Base-by-base conservation (phyloP, 106 monocot genomes). In the Allium fistulosum region DNA sequence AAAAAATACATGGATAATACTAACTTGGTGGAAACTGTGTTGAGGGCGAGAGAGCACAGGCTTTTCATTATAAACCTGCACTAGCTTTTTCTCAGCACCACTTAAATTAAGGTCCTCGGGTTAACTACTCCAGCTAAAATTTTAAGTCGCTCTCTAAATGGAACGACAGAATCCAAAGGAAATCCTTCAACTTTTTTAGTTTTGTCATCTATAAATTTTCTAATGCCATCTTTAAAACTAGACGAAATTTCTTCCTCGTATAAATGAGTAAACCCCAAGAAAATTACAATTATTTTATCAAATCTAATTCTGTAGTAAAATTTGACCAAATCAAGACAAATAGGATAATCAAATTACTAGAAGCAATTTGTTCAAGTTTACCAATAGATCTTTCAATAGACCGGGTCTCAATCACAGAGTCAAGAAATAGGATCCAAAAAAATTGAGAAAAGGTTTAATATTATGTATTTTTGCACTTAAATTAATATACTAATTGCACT, bases 21-120 rank as follows among this genome's bases (percentile, higher is more conserved):
- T 59, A 75, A 92, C 91, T 70, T 57, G 26, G 66, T 80, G 87
- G 66, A 92, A 92, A 59, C 58, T 82, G 53, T 92, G 91, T 15
- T 92, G 91, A 58, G 91, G 91, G 22, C 91, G 87, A 27, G 91
- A 92, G 67, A 92, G 87, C 13, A 87, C 91, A 16, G 91, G 91
- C 65, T 92, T 92, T 60, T 87, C 87, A 74, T 92, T 87, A 63
- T 92, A 92, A 58, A 84, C 84, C 55, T 82, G 73, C 49, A 92
- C 64, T 57, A 92, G 79, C 76, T 84, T 91, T 69, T 59, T 87
- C 60, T 92, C 91, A 9, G 91, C 60, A 49, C 72, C 74, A 80
- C 78, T 84, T 14, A 92, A 72, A 13, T 80, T 74, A 55, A 92
- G 84, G 74, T 92, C 91, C 26, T 92, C 91, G 84, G 87, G 74